Evolutionary conservation across 305 asterid genomes (phyloP), one percentile per base, ranked within the genome.

Genomic region (Fraxinus platypoda): DNA sequence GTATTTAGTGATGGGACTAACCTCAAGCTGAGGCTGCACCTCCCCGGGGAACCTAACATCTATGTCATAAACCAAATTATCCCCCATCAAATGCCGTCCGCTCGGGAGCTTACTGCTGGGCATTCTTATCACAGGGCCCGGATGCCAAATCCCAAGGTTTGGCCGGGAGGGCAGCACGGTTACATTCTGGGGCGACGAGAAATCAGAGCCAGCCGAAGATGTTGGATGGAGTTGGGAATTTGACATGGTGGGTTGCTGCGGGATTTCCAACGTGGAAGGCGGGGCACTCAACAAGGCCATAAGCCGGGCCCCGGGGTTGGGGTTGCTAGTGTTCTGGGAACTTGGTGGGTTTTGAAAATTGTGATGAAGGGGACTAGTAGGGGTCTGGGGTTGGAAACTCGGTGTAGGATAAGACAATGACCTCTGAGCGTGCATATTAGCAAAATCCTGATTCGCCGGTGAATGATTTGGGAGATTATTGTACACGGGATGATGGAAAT

Each of bases 1-100:
- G 78, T 95, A 95, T 85, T 95, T 95, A 7, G 98, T 95, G 86
- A 95, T 95, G 25, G 98, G 98, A 75, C 95, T 93, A 81, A 95
- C 98, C 92, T 95, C 98, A 66, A 95, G 93, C 86, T 95, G 98
- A 72, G 98, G 98, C 89, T 93, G 98, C 85, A 93, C 95, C 90
- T 95, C 98, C 12, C 95, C 97, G 0, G 94, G 90, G 86, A 90
- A 84, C 89, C 95, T 91, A 72, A 89, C 90, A 89, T 92, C 91
- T 0, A 95, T 86, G 78, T 95, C 98, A 43, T 95, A 95, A 28
- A 87, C 89, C 68, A 90, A 78, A 46, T 86, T 88, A 80, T 91
- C 93, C 34, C 98, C 98, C 1, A 80, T 79, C 88, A 95, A 87
- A 87, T 90, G 97, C 84, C 98, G 87, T 30, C 98, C 98, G 80